These are phyloP conservation scores for Podaxis sp. DNA, from an alignment of 768 basidiomycete species.

Conservation along the genomic window DNA sequence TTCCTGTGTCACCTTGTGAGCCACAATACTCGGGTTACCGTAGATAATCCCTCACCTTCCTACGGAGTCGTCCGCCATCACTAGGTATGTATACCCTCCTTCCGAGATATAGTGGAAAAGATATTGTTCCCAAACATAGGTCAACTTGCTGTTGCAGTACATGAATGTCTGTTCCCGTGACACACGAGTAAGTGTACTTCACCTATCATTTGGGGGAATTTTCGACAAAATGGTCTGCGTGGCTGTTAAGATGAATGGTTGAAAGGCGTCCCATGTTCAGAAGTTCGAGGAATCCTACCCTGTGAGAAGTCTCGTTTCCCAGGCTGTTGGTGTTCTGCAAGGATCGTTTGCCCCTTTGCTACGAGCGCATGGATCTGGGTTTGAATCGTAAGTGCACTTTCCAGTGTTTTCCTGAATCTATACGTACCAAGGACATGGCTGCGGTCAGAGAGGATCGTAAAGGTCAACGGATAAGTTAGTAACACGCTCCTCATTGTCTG, in stretches of 20 bases:
- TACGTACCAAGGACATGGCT: slow-evolving; percentile 31
- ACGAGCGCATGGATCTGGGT: slow-evolving; percentile 80
- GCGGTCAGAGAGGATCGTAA: neutral
- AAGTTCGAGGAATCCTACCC: slow-evolving; percentile 43
- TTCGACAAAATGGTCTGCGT: slow-evolving; percentile 89
- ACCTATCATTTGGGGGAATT: slow-evolving; percentile 87
- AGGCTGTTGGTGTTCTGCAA: slow-evolving; percentile 78
- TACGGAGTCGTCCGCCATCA: slow-evolving; percentile 92
- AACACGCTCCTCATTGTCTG: neutral
- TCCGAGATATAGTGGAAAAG: slow-evolving; percentile 94
- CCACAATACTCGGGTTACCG: neutral
- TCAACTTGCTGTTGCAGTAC: slow-evolving; percentile 56
- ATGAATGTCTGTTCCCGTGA: slow-evolving; percentile 6
- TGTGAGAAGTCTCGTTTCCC: slow-evolving; percentile 87
- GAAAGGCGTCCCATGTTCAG: neutral
- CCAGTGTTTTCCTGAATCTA: neutral
- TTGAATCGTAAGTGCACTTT: neutral
- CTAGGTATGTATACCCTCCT: slow-evolving; percentile 82
- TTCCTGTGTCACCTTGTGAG: slow-evolving; percentile 43
- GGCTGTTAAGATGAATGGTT: slow-evolving; percentile 38
- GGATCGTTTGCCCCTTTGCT: slow-evolving; percentile 70
- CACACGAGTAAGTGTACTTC: slow-evolving; percentile 14
- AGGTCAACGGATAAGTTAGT: neutral
- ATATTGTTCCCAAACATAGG: slow-evolving; percentile 91
- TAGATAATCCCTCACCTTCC: slow-evolving; percentile 61